These are phyloP conservation scores for Phallus indusiatus DNA, from an alignment of 768 basidiomycete species.

Conservation along the genomic window DNA sequence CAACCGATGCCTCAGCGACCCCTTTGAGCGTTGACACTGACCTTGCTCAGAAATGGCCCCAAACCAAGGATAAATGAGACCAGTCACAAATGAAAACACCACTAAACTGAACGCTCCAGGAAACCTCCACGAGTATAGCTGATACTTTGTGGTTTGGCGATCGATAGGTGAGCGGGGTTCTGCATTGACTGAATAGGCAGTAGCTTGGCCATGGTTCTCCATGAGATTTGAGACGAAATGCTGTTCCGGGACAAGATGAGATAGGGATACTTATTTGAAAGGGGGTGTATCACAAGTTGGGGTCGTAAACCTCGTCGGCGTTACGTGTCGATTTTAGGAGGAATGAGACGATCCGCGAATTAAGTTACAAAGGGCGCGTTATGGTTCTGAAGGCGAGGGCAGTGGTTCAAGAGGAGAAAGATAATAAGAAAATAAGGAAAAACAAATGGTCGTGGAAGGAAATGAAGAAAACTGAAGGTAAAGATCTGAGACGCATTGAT, in stretches of 20 bases:
- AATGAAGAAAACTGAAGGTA: neutral
- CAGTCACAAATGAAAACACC: constrained; percentile 21
- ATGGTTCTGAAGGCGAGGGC: no score
- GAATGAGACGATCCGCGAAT: neutral
- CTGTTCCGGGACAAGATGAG: no score
- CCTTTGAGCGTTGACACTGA: constrained; percentile 33
- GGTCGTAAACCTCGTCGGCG: no score
- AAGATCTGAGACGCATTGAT: no score
- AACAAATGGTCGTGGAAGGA: neutral
- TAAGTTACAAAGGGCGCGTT: neutral
- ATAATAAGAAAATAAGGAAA: neutral
- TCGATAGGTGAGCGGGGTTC: neutral
- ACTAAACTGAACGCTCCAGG: neutral
- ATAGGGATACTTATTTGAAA: no score
- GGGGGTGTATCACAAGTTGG: no score
- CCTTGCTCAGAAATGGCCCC: constrained; percentile 62
- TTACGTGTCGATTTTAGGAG: no score
- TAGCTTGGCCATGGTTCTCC: neutral
- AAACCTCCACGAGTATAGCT: neutral
- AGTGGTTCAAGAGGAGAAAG: neutral
- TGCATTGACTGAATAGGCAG: neutral
- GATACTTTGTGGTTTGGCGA: neutral
- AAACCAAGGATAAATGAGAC: constrained; percentile 74
- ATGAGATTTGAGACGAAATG: neutral
- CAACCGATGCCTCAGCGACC: neutral